Percentiles rank a stretch among this genome's conserved stretches.
phyloP scores from a whole-genome alignment of 2,329 filamentous ascomycete genomes.

The Fusarium abutilonis region DNA sequence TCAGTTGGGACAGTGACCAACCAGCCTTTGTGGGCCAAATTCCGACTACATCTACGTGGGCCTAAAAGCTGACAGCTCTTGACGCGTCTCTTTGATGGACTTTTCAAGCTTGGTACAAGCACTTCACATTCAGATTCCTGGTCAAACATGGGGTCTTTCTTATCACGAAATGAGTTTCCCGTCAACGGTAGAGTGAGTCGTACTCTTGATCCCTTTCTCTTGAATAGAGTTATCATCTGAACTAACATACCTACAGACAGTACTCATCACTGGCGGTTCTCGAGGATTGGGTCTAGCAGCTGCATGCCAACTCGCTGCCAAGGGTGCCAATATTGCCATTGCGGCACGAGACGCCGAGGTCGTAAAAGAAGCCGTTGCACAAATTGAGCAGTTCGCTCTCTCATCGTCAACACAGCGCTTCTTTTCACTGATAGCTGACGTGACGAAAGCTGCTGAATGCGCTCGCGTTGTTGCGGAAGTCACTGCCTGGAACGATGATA shows the following conservation, averaged over 20 bases:
- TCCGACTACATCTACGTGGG: neutral
- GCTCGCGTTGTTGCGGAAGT: conserved; percentile 19
- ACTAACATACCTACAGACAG: conserved; percentile 13
- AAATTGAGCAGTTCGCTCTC: conserved; percentile 16
- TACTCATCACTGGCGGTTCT: conserved; percentile 30
- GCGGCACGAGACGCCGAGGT: conserved; percentile 9
- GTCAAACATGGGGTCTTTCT: conserved; percentile 9
- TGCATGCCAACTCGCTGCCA: conserved; percentile 26
- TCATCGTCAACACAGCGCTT: conserved; percentile 20
- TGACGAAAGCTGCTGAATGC: conserved; percentile 21
- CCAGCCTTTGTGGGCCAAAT: neutral
- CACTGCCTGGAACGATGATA: conserved; percentile 19
- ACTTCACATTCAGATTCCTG: neutral
- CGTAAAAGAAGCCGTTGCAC: conserved; percentile 12
- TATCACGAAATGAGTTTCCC: conserved; percentile 21
- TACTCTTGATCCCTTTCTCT: rapidly evolving
- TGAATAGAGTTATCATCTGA: rapidly evolving
- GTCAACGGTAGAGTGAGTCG: conserved; percentile 15
- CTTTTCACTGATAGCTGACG: conserved; percentile 17
- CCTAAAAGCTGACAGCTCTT: conserved; percentile 21
- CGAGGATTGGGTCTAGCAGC: conserved; percentile 28
- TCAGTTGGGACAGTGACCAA: neutral
- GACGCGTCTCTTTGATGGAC: neutral
- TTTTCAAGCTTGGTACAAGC: neutral
- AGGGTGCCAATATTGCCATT: conserved; percentile 24